Percentiles rank a stretch among this genome's conserved stretches.
Conservation (phyloP, 805 yeast genomes). For the Torulaspora maleeae region DNA sequence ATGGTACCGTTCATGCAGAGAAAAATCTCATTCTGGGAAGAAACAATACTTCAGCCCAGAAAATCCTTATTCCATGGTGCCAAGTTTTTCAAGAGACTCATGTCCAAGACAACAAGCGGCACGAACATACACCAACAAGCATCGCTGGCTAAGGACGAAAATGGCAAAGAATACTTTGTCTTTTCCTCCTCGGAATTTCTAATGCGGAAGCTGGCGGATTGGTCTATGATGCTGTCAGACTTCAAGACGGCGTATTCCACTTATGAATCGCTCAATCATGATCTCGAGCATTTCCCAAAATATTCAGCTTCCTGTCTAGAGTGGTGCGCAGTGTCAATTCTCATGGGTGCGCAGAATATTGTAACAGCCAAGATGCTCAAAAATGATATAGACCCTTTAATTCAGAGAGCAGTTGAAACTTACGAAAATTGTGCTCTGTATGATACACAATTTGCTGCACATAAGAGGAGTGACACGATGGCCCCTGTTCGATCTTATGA, state of each 20-base stretch:
- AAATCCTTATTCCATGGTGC: slow-evolving; percentile 66
- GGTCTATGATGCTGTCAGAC: slow-evolving; percentile 88
- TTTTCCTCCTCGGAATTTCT: slow-evolving; percentile 64
- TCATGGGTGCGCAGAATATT: slow-evolving; percentile 50
- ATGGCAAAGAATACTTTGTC: slow-evolving; percentile 53
- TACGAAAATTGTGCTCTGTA: slow-evolving; percentile 42
- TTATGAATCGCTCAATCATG: slow-evolving; percentile 77
- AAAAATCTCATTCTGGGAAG: slow-evolving; percentile 80
- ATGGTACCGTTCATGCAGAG: slow-evolving; percentile 78
- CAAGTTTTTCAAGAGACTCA: slow-evolving; percentile 49
- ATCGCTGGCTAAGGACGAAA: slow-evolving; percentile 41
- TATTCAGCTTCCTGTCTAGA: slow-evolving; percentile 74
- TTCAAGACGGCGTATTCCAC: slow-evolving; percentile 78
- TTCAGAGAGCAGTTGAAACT: slow-evolving; percentile 25
- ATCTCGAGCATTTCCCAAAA: slow-evolving; percentile 51
- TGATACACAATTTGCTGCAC: slow-evolving; percentile 3
- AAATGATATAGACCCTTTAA: slow-evolving; percentile 43
- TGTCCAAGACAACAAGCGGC: slow-evolving; percentile 23
- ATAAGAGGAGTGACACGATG: slow-evolving; percentile 49
- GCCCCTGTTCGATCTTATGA: slow-evolving; percentile 49
- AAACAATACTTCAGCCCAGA: slow-evolving; percentile 69
- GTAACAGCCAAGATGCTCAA: slow-evolving; percentile 41
- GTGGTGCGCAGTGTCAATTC: slow-evolving; percentile 69
- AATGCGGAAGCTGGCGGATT: slow-evolving; percentile 81
- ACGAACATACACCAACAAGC: slow-evolving; percentile 21